Conservation (phyloP, 768 basidiomycete species). For the Suillus plorans region DNA sequence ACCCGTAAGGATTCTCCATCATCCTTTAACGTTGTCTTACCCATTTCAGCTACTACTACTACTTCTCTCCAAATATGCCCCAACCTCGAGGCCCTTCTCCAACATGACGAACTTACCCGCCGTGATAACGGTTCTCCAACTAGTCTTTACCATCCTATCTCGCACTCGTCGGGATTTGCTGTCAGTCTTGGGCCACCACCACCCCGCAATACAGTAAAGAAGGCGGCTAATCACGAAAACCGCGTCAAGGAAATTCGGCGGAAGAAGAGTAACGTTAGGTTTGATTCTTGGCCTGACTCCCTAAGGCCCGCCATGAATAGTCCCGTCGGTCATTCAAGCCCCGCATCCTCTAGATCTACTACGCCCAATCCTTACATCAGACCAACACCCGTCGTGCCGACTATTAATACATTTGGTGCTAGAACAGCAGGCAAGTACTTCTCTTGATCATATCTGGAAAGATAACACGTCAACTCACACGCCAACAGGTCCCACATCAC, state of each 20-base stretch:
- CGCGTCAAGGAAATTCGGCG: slow-evolving; percentile 21
- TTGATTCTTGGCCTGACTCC: slow-evolving; percentile 26
- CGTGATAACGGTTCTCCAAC: slow-evolving; percentile 27
- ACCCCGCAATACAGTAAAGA: slow-evolving; percentile 25
- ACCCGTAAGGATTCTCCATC: slow-evolving; percentile 1
- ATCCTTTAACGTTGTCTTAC: neutral
- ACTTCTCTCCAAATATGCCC: slow-evolving; percentile 51
- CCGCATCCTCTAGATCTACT: slow-evolving; percentile 18
- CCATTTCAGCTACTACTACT: slow-evolving; percentile 1
- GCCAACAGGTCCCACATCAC: neutral
- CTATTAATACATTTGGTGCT: slow-evolving; percentile 9
- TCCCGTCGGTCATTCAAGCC: slow-evolving; percentile 5
- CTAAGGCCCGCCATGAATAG: slow-evolving; percentile 11
- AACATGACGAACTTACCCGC: slow-evolving; percentile 54
- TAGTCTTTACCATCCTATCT: slow-evolving; percentile 8
- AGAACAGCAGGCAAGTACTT: slow-evolving; percentile 17
- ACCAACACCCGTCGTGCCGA: slow-evolving; percentile 29
- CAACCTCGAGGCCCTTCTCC: slow-evolving; percentile 57
- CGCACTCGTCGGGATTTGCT: slow-evolving; percentile 17
- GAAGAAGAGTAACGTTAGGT: slow-evolving; percentile 11
- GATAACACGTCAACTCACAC: slow-evolving; percentile 1
- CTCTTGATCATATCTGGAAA: neutral
- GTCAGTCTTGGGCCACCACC: slow-evolving; percentile 35
- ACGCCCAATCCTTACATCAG: slow-evolving; percentile 38
- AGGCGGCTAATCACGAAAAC: slow-evolving; percentile 12